These are phyloP conservation scores for Penicillium macrosclerotiorum DNA, from an alignment of 495 filamentous ascomycete genomes.

Conservation along the genomic window DNA sequence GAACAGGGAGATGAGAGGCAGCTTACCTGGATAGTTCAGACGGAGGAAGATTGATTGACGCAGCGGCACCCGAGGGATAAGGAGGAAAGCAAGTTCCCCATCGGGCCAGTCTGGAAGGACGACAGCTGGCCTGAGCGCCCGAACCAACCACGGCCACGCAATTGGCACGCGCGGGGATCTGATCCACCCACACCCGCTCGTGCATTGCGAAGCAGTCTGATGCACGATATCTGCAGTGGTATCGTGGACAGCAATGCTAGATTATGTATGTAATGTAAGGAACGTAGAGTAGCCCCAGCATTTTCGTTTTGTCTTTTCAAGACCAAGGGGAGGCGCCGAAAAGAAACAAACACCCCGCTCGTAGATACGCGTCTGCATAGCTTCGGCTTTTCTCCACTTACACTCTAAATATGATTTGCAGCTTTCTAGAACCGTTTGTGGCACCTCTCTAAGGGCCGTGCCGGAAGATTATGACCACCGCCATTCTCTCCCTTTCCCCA, in stretches of 20 bases:
- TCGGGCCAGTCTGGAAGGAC: conserved; percentile 3
- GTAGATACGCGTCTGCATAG: background rate
- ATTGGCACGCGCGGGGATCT: conserved; percentile 16
- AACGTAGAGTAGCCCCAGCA: no score
- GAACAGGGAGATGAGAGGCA: background rate
- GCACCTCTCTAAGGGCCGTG: no score
- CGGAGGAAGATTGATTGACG: conserved; percentile 5
- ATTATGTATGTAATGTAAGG: no score
- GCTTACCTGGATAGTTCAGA: conserved; percentile 8
- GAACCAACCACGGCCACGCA: conserved; percentile 20
- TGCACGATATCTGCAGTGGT: background rate
- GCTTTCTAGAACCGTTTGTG: conserved; percentile 4
- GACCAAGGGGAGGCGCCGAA: no score
- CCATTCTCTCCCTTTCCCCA: no score
- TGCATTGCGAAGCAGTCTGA: background rate
- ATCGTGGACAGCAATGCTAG: background rate
- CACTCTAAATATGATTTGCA: conserved; percentile 4
- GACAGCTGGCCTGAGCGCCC: conserved; percentile 29
- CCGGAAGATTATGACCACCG: no score
- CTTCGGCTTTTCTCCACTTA: background rate
- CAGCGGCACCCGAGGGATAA: conserved; percentile 19
- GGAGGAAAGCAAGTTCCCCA: conserved; percentile 4
- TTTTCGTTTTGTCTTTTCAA: background rate
- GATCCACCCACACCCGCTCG: background rate
- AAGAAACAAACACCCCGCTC: background rate